A percentile compares a stretch with the other conserved stretches of the same genome.
Evolutionary conservation across 768 basidiomycete species (phyloP).

Genomic region (Amanita molliuscula): DNA sequence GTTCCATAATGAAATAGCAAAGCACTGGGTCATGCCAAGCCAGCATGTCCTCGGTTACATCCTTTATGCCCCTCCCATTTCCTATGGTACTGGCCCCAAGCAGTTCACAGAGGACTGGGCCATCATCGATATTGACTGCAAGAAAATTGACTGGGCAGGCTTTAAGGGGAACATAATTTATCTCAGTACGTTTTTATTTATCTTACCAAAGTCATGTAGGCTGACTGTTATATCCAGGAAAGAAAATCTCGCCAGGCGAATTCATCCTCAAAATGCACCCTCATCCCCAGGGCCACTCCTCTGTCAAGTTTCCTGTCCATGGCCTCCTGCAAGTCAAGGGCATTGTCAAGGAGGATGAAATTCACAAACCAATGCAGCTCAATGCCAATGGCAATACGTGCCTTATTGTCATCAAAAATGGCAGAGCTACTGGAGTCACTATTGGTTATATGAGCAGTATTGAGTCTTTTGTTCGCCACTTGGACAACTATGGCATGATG

Average conservation of each 20-base stretch:
- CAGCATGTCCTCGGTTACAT: no score
- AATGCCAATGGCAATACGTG: slow-evolving; percentile 20
- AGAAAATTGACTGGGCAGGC: no score
- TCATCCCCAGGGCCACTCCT: slow-evolving; percentile 6
- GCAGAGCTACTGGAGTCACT: slow-evolving; percentile 24
- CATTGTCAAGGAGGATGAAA: slow-evolving; percentile 13
- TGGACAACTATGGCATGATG: neutral
- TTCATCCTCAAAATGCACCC: slow-evolving; percentile 16
- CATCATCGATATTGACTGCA: no score
- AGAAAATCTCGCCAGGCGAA: slow-evolving; percentile 13
- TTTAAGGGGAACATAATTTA: no score
- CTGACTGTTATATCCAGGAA: slow-evolving; percentile 19
- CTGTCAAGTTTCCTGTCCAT: slow-evolving; percentile 18
- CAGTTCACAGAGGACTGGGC: no score
- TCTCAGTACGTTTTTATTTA: neutral
- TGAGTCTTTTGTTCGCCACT: slow-evolving; percentile 21
- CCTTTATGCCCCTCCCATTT: no score
- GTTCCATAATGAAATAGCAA: no score
- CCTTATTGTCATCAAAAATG: slow-evolving; percentile 25
- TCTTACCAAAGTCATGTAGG: neutral
- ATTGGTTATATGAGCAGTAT: slow-evolving; percentile 24
- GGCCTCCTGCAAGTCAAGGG: slow-evolving; percentile 20
- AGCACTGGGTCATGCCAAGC: no score
- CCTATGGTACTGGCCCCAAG: no score
- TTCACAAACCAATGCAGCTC: slow-evolving; percentile 17